phyloP scores from a whole-genome alignment of 129 eudicot genomes.

The Escallonia herrerae region DNA sequence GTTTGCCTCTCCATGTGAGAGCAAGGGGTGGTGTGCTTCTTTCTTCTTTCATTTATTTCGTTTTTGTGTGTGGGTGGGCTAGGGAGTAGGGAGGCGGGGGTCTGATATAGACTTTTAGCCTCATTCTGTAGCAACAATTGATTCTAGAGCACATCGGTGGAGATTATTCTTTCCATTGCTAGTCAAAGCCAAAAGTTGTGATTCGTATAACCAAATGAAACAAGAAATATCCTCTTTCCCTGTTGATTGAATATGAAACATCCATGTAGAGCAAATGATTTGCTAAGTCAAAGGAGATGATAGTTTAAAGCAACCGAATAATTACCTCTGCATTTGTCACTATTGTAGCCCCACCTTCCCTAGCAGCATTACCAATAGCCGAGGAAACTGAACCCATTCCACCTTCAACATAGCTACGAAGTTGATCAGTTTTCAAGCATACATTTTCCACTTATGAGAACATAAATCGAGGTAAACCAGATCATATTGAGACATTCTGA shows the following conservation, averaged over 20 bases:
- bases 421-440: conserved; percentile 13
- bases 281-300: not conserved
- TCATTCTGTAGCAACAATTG: too few species aligned
- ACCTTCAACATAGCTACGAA: conserved; percentile 90
- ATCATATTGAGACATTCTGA: too few species aligned
- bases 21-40: too few species aligned
- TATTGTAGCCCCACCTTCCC: conserved; percentile 95
- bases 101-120: too few species aligned
- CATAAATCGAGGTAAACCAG: not conserved
- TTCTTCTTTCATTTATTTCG: too few species aligned
- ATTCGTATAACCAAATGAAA: not conserved
- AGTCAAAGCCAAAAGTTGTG: not conserved
- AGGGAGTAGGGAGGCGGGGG: too few species aligned
- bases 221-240: not conserved
- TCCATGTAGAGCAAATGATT: not conserved
- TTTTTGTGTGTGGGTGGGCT: too few species aligned
- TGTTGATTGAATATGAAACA: not conserved
- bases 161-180: too few species aligned
- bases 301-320: conserved; percentile 9
- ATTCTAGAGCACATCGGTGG: too few species aligned
- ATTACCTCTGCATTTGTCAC: conserved; percentile 71
- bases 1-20: too few species aligned
- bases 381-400: conserved; percentile 98
- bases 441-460: not conserved
- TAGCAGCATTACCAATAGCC: conserved; percentile 82